phyloP scores from a whole-genome alignment of 257 asterid species.

The Salvia hispanica region DNA sequence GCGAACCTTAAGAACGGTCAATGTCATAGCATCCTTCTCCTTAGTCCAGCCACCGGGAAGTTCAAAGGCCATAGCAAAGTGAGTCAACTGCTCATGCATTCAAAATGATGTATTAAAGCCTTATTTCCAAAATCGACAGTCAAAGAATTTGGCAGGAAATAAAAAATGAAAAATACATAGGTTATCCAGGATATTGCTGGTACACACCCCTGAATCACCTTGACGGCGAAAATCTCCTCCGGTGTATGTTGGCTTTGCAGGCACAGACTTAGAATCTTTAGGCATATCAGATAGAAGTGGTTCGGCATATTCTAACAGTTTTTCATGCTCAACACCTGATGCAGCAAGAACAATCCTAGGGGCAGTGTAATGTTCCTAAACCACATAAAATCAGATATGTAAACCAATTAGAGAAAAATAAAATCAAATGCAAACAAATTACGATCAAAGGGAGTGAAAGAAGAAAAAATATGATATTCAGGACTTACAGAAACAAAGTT shows the following conservation, averaged over 20 bases:
- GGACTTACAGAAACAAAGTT: conserved; percentile 76
- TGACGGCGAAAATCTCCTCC: conserved; percentile 94
- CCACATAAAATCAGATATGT: conserved; percentile 27
- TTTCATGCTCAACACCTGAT: conserved; percentile 90
- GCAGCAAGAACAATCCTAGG: conserved; percentile 92
- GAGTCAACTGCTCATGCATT: conserved; percentile 59
- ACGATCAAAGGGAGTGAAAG: neutral
- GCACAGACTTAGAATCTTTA: conserved; percentile 40
- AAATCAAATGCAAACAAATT: conserved; percentile 3
- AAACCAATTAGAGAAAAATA: neutral
- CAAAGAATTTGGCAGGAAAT: conserved; percentile 8
- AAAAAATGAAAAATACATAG: neutral
- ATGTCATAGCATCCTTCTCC: conserved; percentile 64
- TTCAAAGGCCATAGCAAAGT: conserved; percentile 96
- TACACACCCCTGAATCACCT: conserved; percentile 84
- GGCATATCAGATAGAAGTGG: conserved; percentile 87
- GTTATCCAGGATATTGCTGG: conserved; percentile 22
- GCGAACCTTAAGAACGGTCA: conserved; percentile 87
- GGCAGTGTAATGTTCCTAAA: conserved; percentile 79
- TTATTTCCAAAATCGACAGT: conserved; percentile 4
- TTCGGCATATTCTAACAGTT: conserved; percentile 71
- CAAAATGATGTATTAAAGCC: conserved; percentile 9
- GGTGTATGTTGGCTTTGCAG: conserved; percentile 67
- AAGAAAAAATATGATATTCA: conserved; percentile 11
- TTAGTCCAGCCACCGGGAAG: conserved; percentile 92